Evolutionary conservation across 1,139 yeast species (phyloP), one percentile per base, ranked within the genome.

Genomic region (Hemisphaericaspora xylanilytica): DNA sequence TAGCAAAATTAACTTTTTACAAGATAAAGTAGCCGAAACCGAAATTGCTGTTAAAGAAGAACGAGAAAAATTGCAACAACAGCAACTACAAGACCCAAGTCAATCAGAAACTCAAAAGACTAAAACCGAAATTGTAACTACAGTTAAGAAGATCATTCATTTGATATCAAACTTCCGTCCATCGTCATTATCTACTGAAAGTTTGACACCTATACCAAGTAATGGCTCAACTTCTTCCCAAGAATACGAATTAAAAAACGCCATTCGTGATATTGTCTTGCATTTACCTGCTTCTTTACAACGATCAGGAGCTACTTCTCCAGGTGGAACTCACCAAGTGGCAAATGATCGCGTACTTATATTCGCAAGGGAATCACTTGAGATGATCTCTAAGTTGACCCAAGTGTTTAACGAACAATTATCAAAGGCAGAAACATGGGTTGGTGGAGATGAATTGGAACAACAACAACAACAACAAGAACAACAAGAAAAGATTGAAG

Each of bases 161-260:
- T 79, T 92, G 29, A 85, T 92, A 11, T 86, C 97, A 5, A 86
- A 85, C 49, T 88, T 88, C 52, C 86, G 85, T 54, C 95, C 96
- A 1, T 95, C 96, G 4, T 56, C 73, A 1, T 53, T 71, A 33
- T 55, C 59, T 10, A 43, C 50, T 15, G 61, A 55, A 28, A 24
- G 50, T 1, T 39, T 42, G 20, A 36, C 49, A 12, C 52, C 50
- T 5, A 40, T 43, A 4, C 38, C 50, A 3, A 42, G 46, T 30
- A 38, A 40, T 16, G 49, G 46, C 4, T 39, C 50, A 11, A 14
- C 32, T 2, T 6, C 22, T 5, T 28, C 37, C 6, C 55, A 49
- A 21, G 47, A 50, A 25, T 43, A 49, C 26, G 61, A 61, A 42
- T 56, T 71, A 39, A 77, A 95, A 47, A 70, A 85, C 1, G 83